A percentile compares a stretch with the other conserved stretches of the same genome.
These are phyloP conservation scores for Tricharina praecox DNA, from an alignment of 495 filamentous ascomycete species.

Conservation along the genomic window DNA sequence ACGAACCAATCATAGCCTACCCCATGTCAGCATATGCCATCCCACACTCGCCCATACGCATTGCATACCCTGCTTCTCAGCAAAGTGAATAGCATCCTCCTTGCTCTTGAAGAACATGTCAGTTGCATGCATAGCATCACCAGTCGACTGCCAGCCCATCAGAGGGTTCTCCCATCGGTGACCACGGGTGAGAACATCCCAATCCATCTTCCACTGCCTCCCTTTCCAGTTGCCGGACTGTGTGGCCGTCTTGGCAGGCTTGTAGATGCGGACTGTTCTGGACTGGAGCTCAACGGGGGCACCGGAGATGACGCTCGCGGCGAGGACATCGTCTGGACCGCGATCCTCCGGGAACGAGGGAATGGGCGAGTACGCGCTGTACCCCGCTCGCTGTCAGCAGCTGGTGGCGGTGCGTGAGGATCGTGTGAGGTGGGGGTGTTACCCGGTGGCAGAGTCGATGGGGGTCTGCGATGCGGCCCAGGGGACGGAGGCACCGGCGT, in stretches of 20 bases:
- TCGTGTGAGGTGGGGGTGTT: too few species aligned
- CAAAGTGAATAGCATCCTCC: slow-evolving; percentile 88
- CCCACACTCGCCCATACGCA: background rate
- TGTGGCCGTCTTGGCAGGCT: slow-evolving; percentile 75
- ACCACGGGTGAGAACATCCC: slow-evolving; percentile 55
- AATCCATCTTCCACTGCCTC: slow-evolving; percentile 93
- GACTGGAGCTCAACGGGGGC: slow-evolving; percentile 87
- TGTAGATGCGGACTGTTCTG: slow-evolving; percentile 82
- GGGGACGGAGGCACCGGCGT: slow-evolving; percentile 29
- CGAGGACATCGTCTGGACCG: slow-evolving; percentile 57
- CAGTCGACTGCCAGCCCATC: slow-evolving; percentile 97
- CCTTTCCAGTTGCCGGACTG: slow-evolving; percentile 75
- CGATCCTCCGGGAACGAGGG: slow-evolving; percentile 49
- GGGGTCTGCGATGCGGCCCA: slow-evolving; percentile 30
- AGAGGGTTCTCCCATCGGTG: slow-evolving; percentile 96
- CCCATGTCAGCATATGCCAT: background rate
- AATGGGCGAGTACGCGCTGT: slow-evolving; percentile 71
- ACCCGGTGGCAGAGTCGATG: slow-evolving; percentile 71
- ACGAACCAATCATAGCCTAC: slow-evolving; percentile 88
- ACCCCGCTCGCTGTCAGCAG: slow-evolving; percentile 11
- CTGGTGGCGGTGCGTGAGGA: too few species aligned
- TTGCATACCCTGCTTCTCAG: slow-evolving; percentile 67
- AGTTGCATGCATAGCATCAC: slow-evolving; percentile 81
- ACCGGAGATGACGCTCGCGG: slow-evolving; percentile 76
- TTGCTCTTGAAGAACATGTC: slow-evolving; percentile 77